Evolutionary conservation across 2,329 filamentous ascomycete species (phyloP).

Genomic region (Mycosphaerella arachidis): DNA sequence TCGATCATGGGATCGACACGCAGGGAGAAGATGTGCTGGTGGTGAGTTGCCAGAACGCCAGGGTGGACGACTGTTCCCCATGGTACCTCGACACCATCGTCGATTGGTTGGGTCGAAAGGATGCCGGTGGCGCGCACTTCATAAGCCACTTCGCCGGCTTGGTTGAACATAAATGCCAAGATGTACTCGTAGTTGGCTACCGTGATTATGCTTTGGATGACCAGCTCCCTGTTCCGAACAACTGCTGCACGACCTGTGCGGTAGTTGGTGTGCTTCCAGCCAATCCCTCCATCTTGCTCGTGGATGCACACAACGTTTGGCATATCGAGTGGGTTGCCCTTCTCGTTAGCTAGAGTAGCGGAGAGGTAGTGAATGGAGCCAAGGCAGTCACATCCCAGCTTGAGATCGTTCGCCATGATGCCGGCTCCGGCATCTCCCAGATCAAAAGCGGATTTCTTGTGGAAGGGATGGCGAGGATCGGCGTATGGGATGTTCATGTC

Average conservation of each 20-base stretch:
- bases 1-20: slow-evolving; percentile 48
- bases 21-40: slow-evolving; percentile 69
- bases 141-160: slow-evolving; percentile 62
- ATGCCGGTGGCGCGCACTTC: slow-evolving; percentile 67
- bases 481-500: slow-evolving; percentile 64
- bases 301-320: slow-evolving; percentile 67
- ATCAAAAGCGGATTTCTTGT: slow-evolving; percentile 68
- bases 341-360: slow-evolving; percentile 54
- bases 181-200: slow-evolving; percentile 55
- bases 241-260: slow-evolving; percentile 60
- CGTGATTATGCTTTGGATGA: slow-evolving; percentile 65
- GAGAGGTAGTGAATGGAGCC: slow-evolving; percentile 66
- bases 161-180: slow-evolving; percentile 66
- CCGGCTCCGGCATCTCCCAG: slow-evolving; percentile 63
- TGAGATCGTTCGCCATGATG: slow-evolving; percentile 64
- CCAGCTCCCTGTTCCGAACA: slow-evolving; percentile 60
- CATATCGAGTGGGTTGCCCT: slow-evolving; percentile 50
- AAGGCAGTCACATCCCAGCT: slow-evolving; percentile 66
- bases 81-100: slow-evolving; percentile 59
- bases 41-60: slow-evolving; percentile 63
- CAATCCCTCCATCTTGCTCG: slow-evolving; percentile 65
- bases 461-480: slow-evolving; percentile 63
- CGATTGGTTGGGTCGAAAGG: slow-evolving; percentile 62
- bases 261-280: slow-evolving; percentile 70
- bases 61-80: slow-evolving; percentile 67